phyloP scores from a whole-genome alignment of 1,139 yeast species.

The Saccharomyces hybrid region DNA sequence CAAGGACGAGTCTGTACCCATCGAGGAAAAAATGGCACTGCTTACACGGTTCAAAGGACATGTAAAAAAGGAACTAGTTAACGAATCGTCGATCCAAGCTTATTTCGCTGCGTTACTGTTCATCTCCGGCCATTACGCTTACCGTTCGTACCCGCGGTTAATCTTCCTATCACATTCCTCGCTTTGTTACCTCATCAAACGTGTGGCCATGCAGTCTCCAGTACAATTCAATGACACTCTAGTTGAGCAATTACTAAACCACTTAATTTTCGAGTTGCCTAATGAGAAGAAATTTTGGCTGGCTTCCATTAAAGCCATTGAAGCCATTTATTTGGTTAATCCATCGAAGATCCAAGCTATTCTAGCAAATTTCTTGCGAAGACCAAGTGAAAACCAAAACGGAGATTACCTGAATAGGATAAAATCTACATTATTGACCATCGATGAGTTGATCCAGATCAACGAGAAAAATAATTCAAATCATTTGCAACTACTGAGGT shows the following conservation, averaged over 20 bases:
- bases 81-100: constrained; percentile 42
- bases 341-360: constrained; percentile 14
- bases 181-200: constrained; percentile 64
- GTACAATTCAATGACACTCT: constrained; percentile 38
- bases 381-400: constrained; percentile 6
- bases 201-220: constrained; percentile 68
- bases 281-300: constrained; percentile 26
- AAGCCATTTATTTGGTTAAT: constrained; percentile 25
- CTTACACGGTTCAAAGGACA: constrained; percentile 54
- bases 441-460: constrained; percentile 19
- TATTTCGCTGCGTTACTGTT: constrained; percentile 46
- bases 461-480: constrained; percentile 11
- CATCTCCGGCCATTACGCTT: constrained; percentile 35
- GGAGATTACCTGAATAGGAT: constrained; percentile 3
- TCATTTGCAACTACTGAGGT: constrained; percentile 12
- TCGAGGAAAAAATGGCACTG: constrained; percentile 34
- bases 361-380: constrained; percentile 2
- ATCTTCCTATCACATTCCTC: constrained; percentile 52
- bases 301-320: constrained; percentile 25
- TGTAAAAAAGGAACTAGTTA: constrained; percentile 59
- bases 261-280: constrained; percentile 4
- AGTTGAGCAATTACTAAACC: constrained; percentile 25
- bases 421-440: constrained; percentile 14
- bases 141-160: constrained; percentile 15
- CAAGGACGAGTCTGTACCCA: constrained; percentile 7